Evolutionary conservation across 2,329 filamentous ascomycete genomes (phyloP).

Genomic region (Aureobasidium uvarum): DNA sequence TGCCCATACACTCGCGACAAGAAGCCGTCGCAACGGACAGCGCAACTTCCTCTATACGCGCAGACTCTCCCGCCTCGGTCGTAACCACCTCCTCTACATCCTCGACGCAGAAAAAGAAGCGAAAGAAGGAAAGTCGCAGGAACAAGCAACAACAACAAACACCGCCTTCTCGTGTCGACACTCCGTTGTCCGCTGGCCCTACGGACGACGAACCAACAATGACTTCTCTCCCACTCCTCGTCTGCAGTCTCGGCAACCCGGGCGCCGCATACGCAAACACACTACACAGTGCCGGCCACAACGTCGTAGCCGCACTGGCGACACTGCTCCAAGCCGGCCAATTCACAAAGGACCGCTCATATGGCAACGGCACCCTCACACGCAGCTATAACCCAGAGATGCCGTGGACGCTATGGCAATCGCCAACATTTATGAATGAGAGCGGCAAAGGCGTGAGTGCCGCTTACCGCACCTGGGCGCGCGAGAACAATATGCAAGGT

Average conservation of each 20-base stretch:
- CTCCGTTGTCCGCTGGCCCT: neutral
- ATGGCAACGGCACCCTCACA: slow-evolving; percentile 33
- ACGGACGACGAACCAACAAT: slow-evolving; percentile 3
- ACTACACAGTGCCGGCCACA: slow-evolving; percentile 84
- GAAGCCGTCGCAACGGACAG: slow-evolving; percentile 16
- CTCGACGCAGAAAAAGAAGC: slow-evolving; percentile 10
- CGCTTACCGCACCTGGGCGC: slow-evolving; percentile 60
- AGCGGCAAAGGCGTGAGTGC: slow-evolving; percentile 68
- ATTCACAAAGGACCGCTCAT: slow-evolving; percentile 43
- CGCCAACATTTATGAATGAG: slow-evolving; percentile 77
- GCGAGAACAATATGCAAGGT: slow-evolving; percentile 40
- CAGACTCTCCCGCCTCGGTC: neutral
- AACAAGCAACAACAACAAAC: neutral
- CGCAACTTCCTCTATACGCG: neutral
- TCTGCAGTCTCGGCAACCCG: slow-evolving; percentile 87
- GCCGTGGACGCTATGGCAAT: slow-evolving; percentile 67
- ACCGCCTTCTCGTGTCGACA: neutral
- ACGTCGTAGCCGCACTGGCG: slow-evolving; percentile 63
- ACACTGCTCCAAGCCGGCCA: slow-evolving; percentile 42
- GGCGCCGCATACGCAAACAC: slow-evolving; percentile 67
- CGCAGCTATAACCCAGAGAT: slow-evolving; percentile 33
- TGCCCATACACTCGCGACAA: neutral
- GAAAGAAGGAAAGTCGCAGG: neutral
- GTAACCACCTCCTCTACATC: slow-evolving; percentile 6
- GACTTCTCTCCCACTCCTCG: slow-evolving; percentile 56